Evolutionary conservation across 2,329 filamentous ascomycete genomes (phyloP).

Genomic region (Cytospora mali): DNA sequence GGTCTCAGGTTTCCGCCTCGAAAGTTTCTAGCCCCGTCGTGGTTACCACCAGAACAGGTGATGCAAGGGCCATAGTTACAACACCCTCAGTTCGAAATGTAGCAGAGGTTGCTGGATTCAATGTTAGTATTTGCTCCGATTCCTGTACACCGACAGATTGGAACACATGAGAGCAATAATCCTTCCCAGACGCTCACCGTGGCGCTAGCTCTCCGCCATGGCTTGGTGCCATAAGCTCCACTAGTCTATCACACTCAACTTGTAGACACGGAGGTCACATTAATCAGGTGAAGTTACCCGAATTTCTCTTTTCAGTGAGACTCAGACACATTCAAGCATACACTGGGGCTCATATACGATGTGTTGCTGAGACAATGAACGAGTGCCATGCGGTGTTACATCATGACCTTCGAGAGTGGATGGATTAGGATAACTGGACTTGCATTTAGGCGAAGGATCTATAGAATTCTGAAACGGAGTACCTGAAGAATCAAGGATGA

Average conservation of each 20-base stretch:
- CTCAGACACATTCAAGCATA: neutral
- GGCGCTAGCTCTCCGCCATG: no score
- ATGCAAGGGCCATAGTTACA: neutral
- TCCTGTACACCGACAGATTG: neutral
- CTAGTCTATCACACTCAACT: no score
- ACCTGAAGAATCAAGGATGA: neutral
- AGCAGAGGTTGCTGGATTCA: no score
- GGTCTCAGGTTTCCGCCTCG: neutral
- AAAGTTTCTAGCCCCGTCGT: slow-evolving; percentile 6
- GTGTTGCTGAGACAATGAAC: neutral
- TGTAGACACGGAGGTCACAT: neutral
- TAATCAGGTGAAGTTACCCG: neutral
- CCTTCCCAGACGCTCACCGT: no score
- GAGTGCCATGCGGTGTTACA: neutral
- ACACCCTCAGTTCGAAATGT: no score
- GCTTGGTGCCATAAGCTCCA: no score
- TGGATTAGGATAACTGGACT: neutral
- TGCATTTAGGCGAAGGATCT: neutral
- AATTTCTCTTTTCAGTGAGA: neutral
- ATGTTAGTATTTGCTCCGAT: neutral
- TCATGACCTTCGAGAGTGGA: neutral
- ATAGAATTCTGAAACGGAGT: neutral
- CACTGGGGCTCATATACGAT: neutral
- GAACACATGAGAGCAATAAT: neutral
- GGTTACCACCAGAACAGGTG: neutral